Conservation (phyloP, 805 yeast genomes). For the Torulaspora maleeae region DNA sequence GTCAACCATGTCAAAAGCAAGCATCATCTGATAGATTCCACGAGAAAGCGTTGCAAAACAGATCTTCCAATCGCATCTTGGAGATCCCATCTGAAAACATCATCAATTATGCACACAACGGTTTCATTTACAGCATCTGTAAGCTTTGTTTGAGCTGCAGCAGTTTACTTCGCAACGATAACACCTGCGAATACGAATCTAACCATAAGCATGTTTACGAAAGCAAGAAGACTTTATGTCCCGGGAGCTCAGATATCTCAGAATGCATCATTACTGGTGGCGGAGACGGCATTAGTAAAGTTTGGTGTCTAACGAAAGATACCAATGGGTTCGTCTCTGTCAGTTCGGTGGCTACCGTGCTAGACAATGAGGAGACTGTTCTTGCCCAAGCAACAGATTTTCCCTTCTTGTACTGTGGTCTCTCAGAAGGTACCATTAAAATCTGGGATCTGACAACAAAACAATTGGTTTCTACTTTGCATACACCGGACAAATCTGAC, state of each 20-base stretch:
- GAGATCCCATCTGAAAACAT: conserved; percentile 67
- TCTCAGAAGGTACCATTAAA: conserved; percentile 66
- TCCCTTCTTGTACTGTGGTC: conserved; percentile 77
- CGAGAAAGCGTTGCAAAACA: conserved; percentile 7
- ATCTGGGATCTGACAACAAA: conserved; percentile 84
- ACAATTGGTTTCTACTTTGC: conserved; percentile 53
- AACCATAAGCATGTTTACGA: conserved; percentile 12
- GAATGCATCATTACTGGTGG: conserved; percentile 64
- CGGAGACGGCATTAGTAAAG: conserved; percentile 83
- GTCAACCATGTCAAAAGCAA: conserved; percentile 37
- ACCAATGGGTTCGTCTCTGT: conserved; percentile 15
- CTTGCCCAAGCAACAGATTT: conserved; percentile 61
- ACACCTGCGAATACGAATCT: background rate
- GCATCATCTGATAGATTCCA: conserved; percentile 8
- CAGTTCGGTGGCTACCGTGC: conserved; percentile 12
- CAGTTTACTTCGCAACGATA: conserved; percentile 6
- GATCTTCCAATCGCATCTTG: conserved; percentile 38
- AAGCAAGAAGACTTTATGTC: conserved; percentile 4
- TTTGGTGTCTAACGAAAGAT: conserved; percentile 57
- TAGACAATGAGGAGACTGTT: conserved; percentile 63
- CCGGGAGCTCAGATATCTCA: conserved; percentile 5
- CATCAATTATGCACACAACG: conserved; percentile 82
- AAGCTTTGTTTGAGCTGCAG: conserved; percentile 19
- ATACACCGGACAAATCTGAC: conserved; percentile 41
- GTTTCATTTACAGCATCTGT: conserved; percentile 71